phyloP scores from a whole-genome alignment of 139 green algal genomes.

The Chlamydomonas schloesseri region DNA sequence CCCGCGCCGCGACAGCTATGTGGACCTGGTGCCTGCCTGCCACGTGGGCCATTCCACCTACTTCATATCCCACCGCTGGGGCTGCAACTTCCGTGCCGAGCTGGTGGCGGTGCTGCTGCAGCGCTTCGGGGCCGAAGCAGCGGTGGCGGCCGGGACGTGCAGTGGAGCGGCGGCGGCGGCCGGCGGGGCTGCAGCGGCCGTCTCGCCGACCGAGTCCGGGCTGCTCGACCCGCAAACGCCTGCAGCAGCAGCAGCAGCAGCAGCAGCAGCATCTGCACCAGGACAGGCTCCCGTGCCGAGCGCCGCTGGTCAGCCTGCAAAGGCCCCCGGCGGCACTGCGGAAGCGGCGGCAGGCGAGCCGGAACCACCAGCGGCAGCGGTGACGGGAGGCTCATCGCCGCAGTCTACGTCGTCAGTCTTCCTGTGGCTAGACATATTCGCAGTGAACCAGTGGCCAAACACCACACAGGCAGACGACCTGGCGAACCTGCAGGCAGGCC shows the following conservation, averaged over 20 bases:
- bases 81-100: neutral
- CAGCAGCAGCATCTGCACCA: no score
- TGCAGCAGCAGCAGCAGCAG: neutral
- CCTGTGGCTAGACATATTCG: neutral
- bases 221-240: no score
- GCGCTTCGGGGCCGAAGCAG: neutral
- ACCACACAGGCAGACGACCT: conserved; percentile 2
- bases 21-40: neutral
- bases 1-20: neutral
- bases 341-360: no score
- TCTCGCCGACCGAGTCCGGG: neutral
- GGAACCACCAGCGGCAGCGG: neutral
- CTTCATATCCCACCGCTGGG: neutral
- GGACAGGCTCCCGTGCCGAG: neutral
- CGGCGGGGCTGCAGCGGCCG: neutral
- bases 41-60: neutral
- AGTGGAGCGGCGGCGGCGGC: neutral
- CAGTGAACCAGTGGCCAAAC: neutral
- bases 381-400: no score
- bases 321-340: no score
- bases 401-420: no score
- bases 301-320: neutral
- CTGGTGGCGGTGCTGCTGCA: neutral
- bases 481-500: conserved; percentile 1
- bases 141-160: neutral